Percentiles rank a stretch among this genome's conserved stretches.
These are phyloP conservation scores for Chaetomiaceae sp. DNA, from an alignment of 2,329 filamentous ascomycete species.

Conservation along the genomic window DNA sequence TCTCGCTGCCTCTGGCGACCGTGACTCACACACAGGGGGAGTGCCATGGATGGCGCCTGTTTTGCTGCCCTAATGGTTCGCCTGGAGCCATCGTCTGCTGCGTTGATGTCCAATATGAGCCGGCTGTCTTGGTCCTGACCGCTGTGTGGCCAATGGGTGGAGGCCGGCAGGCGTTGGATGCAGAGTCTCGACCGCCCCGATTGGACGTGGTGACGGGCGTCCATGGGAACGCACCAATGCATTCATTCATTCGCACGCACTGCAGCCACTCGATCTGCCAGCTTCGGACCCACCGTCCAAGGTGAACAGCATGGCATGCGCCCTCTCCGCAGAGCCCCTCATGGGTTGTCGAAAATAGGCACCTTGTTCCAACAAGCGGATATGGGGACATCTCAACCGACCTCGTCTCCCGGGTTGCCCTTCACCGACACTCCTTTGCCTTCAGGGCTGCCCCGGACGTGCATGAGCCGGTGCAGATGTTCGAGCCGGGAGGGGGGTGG, in stretches of 20 bases:
- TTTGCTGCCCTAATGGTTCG: conserved; percentile 25
- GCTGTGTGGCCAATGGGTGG: conserved; percentile 21
- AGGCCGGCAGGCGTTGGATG: conserved; percentile 18
- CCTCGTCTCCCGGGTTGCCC: conserved; percentile 13
- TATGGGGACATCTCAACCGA: conserved; percentile 13
- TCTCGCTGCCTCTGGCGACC: conserved; percentile 1
- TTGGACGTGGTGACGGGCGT: conserved; percentile 18
- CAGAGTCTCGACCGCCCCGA: conserved; percentile 20
- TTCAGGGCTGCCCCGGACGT: conserved; percentile 10
- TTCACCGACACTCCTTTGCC: conserved; percentile 24
- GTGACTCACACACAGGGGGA: conserved; percentile 23
- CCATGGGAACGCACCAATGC: conserved; percentile 14
- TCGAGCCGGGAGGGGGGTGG: conserved; percentile 15
- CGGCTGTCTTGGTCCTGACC: conserved; percentile 16
- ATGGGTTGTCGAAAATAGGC: conserved; percentile 11
- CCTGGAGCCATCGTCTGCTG: conserved; percentile 22
- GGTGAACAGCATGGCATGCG: conserved; percentile 16
- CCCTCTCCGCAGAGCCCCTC: conserved; percentile 3
- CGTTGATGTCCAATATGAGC: conserved; percentile 30
- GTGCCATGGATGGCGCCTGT: conserved; percentile 19
- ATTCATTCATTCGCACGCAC: too few relatives aligned
- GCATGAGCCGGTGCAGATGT: conserved; percentile 18
- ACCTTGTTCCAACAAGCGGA: conserved; percentile 1
- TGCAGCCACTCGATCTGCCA: conserved; percentile 14
- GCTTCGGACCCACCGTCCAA: conserved; percentile 11